Evolutionary conservation across 306 rosid genomes (phyloP).

Genomic region (Pyrus betulifolia): DNA sequence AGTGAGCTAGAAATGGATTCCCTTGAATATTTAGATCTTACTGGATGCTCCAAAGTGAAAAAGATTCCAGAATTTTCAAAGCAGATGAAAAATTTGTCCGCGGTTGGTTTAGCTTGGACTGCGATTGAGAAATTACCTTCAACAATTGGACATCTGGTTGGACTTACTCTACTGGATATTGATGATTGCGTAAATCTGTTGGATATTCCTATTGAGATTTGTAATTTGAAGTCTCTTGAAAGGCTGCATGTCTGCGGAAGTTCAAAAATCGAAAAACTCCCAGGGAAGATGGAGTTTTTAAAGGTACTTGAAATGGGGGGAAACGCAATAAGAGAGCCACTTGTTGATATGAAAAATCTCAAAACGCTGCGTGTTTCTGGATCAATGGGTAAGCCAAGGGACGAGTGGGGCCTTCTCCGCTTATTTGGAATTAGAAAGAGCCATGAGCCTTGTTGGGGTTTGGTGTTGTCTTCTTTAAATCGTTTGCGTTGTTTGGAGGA

Average conservation of each 20-base stretch:
- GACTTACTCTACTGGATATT: not conserved
- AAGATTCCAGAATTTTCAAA: conserved; percentile 4
- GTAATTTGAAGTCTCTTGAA: not conserved
- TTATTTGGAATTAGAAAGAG: not conserved
- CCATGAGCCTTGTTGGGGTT: not conserved
- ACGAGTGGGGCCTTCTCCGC: not conserved
- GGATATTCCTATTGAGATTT: not conserved
- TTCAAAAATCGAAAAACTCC: not conserved
- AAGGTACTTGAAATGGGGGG: not conserved
- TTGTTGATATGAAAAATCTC: not conserved
- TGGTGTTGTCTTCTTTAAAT: not conserved
- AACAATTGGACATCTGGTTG: not conserved
- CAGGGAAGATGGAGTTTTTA: not conserved
- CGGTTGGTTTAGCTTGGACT: not conserved
- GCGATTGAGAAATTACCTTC: not conserved
- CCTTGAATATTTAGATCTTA: not conserved
- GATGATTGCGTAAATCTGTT: not conserved
- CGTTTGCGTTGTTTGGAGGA: not conserved
- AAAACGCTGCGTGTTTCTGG: not conserved
- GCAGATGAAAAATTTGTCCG: not conserved
- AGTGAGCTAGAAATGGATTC: not conserved
- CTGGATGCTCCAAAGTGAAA: not conserved
- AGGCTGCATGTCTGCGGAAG: not conserved
- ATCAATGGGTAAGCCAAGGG: not conserved
- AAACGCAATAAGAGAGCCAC: not conserved